These are phyloP conservation scores for Nicotiana benthamiana DNA, from an alignment of 257 asterid genomes.

Conservation along the genomic window DNA sequence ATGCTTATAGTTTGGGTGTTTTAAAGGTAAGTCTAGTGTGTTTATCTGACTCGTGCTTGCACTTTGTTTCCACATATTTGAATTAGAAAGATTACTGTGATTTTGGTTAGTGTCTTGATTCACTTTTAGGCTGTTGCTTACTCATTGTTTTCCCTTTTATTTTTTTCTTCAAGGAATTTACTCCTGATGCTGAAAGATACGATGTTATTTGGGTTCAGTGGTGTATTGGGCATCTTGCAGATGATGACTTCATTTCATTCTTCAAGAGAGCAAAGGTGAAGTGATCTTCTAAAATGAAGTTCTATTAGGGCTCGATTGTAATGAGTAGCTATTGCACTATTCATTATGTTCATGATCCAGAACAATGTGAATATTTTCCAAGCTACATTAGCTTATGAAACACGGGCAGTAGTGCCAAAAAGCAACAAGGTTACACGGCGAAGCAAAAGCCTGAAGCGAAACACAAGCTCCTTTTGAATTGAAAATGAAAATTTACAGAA, in stretches of 20 bases:
- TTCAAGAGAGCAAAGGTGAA: constrained; percentile 79
- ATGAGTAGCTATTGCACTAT: background rate
- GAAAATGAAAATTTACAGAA: background rate
- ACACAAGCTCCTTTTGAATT: background rate
- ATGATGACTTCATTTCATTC: constrained; percentile 80
- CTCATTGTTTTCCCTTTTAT: constrained; percentile 3
- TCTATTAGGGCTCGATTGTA: background rate
- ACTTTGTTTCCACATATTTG: constrained; percentile 3
- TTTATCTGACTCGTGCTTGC: background rate
- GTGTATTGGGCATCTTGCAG: constrained; percentile 98
- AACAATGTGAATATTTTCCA: background rate
- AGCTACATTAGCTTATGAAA: background rate
- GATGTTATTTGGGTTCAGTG: constrained; percentile 96
- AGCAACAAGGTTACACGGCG: background rate
- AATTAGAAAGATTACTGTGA: background rate
- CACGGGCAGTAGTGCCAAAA: background rate
- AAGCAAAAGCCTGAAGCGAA: background rate
- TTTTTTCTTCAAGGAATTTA: constrained; percentile 55
- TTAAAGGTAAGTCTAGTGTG: background rate
- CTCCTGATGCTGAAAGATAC: constrained; percentile 75
- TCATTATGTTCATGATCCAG: background rate
- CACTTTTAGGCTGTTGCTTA: constrained; percentile 3
- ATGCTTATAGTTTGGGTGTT: background rate
- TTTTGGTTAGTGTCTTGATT: background rate
- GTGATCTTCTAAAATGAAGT: constrained; percentile 1